These are phyloP conservation scores for Yarrowia sp. DNA, from an alignment of 805 yeast species.

Conservation along the genomic window DNA sequence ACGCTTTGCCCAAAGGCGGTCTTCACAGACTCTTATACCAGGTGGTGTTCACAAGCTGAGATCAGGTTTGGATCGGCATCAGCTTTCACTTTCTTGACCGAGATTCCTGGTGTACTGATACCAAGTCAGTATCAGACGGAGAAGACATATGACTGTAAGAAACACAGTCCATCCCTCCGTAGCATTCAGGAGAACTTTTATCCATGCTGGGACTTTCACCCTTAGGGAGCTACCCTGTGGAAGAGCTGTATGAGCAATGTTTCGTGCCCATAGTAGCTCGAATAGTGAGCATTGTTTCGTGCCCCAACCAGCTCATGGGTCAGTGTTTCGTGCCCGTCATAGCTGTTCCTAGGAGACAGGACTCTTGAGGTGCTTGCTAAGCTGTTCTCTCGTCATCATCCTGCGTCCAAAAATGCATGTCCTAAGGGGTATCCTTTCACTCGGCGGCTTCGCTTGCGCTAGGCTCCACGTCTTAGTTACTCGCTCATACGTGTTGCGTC, in stretches of 20 bases:
- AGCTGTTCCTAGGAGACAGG: neutral
- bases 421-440: slow-evolving; percentile 1
- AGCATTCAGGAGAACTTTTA: neutral
- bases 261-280: too few species aligned
- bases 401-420: slow-evolving; percentile 1
- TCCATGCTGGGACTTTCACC: slow-evolving; percentile 4
- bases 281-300: neutral
- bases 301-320: neutral
- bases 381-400: neutral
- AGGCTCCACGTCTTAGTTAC: slow-evolving; percentile 2
- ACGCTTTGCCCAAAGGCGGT: slow-evolving; percentile 2
- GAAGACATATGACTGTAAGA: neutral
- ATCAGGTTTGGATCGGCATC: neutral
- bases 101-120: slow-evolving; percentile 4
- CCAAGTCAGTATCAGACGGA: slow-evolving; percentile 1
- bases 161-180: neutral
- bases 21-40: slow-evolving; percentile 3
- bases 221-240: slow-evolving; percentile 1
- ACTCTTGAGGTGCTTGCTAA: neutral
- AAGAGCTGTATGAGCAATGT: too few species aligned
- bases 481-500: neutral
- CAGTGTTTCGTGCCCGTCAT: slow-evolving; percentile 5
- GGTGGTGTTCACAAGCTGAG: neutral
- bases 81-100: neutral
- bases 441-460: slow-evolving; percentile 4